Percentiles rank a stretch among this genome's conserved stretches.
These are phyloP conservation scores for Aspergillus asperescens DNA, from an alignment of 495 filamentous ascomycete species.

Conservation along the genomic window DNA sequence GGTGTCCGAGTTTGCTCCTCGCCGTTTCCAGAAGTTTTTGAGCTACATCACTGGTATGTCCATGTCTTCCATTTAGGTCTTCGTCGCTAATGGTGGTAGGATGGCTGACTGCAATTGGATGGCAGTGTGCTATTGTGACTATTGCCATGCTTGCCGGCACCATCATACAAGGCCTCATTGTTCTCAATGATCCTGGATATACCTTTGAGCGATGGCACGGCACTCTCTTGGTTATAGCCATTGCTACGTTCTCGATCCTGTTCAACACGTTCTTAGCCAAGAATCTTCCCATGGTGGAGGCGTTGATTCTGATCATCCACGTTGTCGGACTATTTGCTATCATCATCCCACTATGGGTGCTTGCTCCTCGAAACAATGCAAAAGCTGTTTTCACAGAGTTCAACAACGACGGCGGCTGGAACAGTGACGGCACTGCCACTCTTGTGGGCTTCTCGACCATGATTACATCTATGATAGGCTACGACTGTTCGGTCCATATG, in stretches of 20 bases:
- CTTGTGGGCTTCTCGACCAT: conserved; percentile 52
- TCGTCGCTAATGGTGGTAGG: conserved; percentile 25
- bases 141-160: conserved; percentile 51
- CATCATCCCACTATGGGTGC: conserved; percentile 53
- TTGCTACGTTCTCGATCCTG: conserved; percentile 43
- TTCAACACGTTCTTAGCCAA: conserved; percentile 54
- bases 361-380: conserved; percentile 42
- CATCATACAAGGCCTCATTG: conserved; percentile 55
- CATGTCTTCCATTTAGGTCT: neutral
- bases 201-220: conserved; percentile 53
- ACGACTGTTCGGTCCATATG: conserved; percentile 55
- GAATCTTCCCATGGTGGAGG: conserved; percentile 52
- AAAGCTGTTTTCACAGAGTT: conserved; percentile 50
- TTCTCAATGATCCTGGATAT: conserved; percentile 45
- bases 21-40: conserved; percentile 49
- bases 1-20: conserved; percentile 56
- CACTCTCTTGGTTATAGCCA: conserved; percentile 52
- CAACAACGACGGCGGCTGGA: conserved; percentile 53
- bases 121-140: conserved; percentile 53
- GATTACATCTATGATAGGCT: conserved; percentile 49
- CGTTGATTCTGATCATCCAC: conserved; percentile 55
- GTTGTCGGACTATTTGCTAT: conserved; percentile 57
- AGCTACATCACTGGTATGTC: conserved; percentile 53
- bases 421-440: conserved; percentile 45
- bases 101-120: conserved; percentile 57